Evolutionary conservation across 1,139 yeast species (phyloP).

Genomic region (Suhomyces guaymorum): DNA sequence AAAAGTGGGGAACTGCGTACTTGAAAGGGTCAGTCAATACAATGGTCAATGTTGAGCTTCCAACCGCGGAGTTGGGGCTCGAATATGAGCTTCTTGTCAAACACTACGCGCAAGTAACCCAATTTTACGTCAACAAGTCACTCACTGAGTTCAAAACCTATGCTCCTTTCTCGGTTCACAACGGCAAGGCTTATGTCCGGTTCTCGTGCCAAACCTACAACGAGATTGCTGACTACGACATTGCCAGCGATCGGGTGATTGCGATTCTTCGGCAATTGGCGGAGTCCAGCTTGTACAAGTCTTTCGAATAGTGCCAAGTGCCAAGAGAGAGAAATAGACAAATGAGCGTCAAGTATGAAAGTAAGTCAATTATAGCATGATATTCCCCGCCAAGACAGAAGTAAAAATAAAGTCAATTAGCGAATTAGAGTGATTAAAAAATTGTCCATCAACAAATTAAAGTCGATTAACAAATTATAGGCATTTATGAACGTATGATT

Average conservation of each 20-base stretch:
- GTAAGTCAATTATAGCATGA: too few species aligned
- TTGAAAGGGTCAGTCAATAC: constrained; percentile 40
- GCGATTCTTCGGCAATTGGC: constrained; percentile 17
- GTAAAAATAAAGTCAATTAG: too few species aligned
- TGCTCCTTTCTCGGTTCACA: constrained; percentile 47
- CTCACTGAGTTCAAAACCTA: constrained; percentile 40
- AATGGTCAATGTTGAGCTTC: constrained; percentile 51
- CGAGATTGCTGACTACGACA: constrained; percentile 53
- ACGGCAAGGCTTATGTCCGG: constrained; percentile 47
- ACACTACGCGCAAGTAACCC: constrained; percentile 11
- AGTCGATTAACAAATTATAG: too few species aligned
- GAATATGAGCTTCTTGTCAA: constrained; percentile 16
- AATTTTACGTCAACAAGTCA: constrained; percentile 10
- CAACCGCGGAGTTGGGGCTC: constrained; percentile 22
- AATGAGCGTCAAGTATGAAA: too few species aligned
- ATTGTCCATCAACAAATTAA: too few species aligned
- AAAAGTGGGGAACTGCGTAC: constrained; percentile 39
- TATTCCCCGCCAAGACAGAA: too few species aligned
- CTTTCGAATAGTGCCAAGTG: background rate
- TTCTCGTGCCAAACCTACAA: constrained; percentile 63
- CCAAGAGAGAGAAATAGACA: too few species aligned
- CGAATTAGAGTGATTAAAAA: too few species aligned
- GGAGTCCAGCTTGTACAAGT: constrained; percentile 3
- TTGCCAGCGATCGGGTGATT: constrained; percentile 37
- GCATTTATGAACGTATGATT: too few species aligned